Percentiles rank a stretch among this genome's conserved stretches.
These are phyloP conservation scores for Naganishia liquefaciens DNA, from an alignment of 1,284 basidiomycete genomes.

Conservation along the genomic window DNA sequence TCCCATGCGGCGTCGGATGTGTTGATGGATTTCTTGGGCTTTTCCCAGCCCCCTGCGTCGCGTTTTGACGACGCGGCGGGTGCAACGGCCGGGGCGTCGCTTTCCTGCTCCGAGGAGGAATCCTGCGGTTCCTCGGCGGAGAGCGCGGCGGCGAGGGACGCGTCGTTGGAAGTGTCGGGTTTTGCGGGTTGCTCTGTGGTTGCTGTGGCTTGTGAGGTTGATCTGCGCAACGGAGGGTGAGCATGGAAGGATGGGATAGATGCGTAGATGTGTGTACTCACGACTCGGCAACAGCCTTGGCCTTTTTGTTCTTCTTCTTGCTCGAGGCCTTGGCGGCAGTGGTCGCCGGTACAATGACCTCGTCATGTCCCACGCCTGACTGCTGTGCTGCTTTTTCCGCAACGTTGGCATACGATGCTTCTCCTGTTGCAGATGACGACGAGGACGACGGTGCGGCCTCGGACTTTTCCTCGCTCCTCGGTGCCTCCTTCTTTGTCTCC, in stretches of 20 bases:
- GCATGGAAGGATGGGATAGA: background rate
- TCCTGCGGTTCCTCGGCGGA: conserved; percentile 21
- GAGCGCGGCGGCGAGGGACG: conserved; percentile 13
- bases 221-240: background rate
- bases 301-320: conserved; percentile 29
- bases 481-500: too few species aligned
- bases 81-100: background rate
- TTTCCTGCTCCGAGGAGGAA: conserved; percentile 1
- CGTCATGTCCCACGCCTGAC: conserved; percentile 3
- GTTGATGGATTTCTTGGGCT: conserved; percentile 23
- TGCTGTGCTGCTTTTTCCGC: background rate
- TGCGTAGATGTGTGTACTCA: background rate
- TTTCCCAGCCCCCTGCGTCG: conserved; percentile 21
- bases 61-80: conserved; percentile 1
- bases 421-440: background rate
- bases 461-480: too few species aligned
- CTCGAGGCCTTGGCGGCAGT: background rate
- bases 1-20: too few species aligned
- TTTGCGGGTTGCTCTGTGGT: background rate
- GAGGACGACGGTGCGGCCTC: background rate
- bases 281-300: conserved; percentile 10
- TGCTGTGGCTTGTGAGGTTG: conserved; percentile 1
- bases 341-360: conserved; percentile 1
- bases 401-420: conserved; percentile 11
- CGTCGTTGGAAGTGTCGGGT: conserved; percentile 23